Evolutionary conservation across 2,329 filamentous ascomycete species (phyloP).

Genomic region (Trichoderma cornu-damae): DNA sequence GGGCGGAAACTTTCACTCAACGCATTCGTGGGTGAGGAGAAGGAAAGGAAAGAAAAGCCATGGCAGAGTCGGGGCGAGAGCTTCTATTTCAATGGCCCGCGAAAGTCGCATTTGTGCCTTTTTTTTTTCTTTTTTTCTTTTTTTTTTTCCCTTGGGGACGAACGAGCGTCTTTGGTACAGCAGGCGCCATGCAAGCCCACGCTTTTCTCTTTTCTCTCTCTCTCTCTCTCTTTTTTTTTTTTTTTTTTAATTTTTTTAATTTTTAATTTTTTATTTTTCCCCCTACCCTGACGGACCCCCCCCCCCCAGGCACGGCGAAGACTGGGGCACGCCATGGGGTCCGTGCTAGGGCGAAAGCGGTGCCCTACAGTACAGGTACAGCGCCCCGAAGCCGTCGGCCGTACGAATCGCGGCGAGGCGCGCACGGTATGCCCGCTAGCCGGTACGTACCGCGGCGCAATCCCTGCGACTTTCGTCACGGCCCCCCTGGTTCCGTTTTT

Average conservation of each 20-base stretch:
- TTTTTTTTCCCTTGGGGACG: no score
- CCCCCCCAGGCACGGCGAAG: conserved; percentile 17
- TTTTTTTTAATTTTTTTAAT: no score
- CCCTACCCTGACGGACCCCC: no score
- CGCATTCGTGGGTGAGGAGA: conserved; percentile 48
- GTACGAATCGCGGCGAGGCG: conserved; percentile 11
- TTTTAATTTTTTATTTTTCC: no score
- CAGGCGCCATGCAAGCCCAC: conserved; percentile 14
- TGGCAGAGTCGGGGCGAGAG: conserved; percentile 29
- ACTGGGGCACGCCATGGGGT: conserved; percentile 15
- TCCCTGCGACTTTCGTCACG: background rate
- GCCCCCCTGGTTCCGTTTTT: background rate
- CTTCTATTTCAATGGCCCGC: conserved; percentile 38
- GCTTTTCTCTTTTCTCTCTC: background rate
- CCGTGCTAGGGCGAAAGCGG: conserved; percentile 19
- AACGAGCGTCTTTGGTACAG: conserved; percentile 19
- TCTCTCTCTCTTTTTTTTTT: no score
- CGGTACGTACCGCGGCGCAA: conserved; percentile 13
- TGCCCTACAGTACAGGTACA: conserved; percentile 18
- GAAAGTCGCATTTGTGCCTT: conserved; percentile 18
- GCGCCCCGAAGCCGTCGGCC: conserved; percentile 9
- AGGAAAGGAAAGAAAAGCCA: conserved; percentile 31
- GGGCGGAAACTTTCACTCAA: conserved; percentile 40
- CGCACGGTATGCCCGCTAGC: conserved; percentile 15
- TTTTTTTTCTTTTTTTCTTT: no score